A percentile compares a stretch with the other conserved stretches of the same genome.
phyloP scores from a whole-genome alignment of 768 basidiomycete genomes.

The Hemileccinum rubropunctum region DNA sequence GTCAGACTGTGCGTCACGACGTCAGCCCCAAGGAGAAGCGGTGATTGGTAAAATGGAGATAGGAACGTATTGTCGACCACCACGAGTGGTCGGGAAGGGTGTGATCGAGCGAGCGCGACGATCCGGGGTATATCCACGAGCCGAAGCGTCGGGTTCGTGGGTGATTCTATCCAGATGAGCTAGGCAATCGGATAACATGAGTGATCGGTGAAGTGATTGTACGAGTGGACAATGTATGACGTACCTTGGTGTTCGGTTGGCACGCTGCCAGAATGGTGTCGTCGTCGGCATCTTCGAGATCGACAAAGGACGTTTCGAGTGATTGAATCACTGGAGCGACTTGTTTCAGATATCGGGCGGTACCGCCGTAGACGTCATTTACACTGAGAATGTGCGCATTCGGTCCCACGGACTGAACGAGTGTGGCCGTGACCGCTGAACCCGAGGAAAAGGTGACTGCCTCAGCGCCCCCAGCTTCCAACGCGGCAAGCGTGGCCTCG shows the following conservation, averaged over 20 bases:
- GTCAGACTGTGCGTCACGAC: constrained; percentile 81
- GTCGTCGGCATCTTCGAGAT: constrained; percentile 70
- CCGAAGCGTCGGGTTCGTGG: constrained; percentile 92
- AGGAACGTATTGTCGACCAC: constrained; percentile 95
- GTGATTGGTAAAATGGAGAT: constrained; percentile 88
- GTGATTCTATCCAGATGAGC: constrained; percentile 94
- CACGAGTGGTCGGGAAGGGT: constrained; percentile 68
- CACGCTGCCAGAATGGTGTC: constrained; percentile 64
- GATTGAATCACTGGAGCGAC: constrained; percentile 65
- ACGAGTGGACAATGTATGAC: constrained; percentile 13
- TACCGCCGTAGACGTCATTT: constrained; percentile 94
- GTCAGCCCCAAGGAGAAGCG: constrained; percentile 82
- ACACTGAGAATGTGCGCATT: constrained; percentile 82
- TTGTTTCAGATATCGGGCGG: constrained; percentile 75
- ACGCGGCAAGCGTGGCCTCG: constrained; percentile 70
- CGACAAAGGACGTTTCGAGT: constrained; percentile 72
- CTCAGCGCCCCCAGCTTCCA: constrained; percentile 72
- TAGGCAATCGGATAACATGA: constrained; percentile 27
- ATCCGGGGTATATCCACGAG: constrained; percentile 79
- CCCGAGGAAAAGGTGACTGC: constrained; percentile 85
- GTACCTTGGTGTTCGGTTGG: constrained; percentile 75
- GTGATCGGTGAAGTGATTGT: background rate
- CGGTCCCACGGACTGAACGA: constrained; percentile 71
- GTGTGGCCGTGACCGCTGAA: constrained; percentile 79
- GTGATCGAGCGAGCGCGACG: constrained; percentile 57